Conservation (phyloP, 345 rosid species). For the Microcos paniculata region DNA sequence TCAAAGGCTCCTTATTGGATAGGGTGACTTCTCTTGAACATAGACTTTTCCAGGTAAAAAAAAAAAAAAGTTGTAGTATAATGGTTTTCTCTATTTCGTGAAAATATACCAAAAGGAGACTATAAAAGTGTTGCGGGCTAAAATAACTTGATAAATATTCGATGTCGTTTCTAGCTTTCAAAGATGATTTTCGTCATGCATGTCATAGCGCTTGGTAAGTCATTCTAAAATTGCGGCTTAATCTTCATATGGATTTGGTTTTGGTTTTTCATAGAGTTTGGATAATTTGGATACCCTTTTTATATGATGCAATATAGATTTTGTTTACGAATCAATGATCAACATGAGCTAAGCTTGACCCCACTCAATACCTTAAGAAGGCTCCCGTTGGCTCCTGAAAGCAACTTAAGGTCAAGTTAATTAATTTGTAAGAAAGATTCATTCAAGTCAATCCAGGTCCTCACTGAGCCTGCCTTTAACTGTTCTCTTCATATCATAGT, state of each 20-base stretch:
- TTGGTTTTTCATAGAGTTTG: no score
- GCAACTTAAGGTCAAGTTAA: not conserved
- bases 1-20: slow-evolving; percentile 75
- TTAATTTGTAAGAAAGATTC: not conserved
- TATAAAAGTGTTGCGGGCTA: not conserved
- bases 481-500: not conserved
- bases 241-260: not conserved
- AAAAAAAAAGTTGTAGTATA: no score
- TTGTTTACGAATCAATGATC: not conserved
- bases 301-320: no score
- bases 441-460: slow-evolving; percentile 1
- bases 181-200: not conserved
- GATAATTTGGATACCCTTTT: no score
- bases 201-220: not conserved
- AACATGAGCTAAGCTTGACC: not conserved
- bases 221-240: not conserved
- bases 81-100: not conserved
- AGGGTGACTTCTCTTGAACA: slow-evolving; percentile 67
- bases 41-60: slow-evolving; percentile 62
- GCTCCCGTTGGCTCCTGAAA: not conserved
- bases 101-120: not conserved
- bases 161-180: not conserved
- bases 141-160: not conserved
- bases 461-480: not conserved
- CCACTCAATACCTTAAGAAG: not conserved